phyloP scores from a whole-genome alignment of 2,329 filamentous ascomycete genomes.

The Alternaria brassicae region DNA sequence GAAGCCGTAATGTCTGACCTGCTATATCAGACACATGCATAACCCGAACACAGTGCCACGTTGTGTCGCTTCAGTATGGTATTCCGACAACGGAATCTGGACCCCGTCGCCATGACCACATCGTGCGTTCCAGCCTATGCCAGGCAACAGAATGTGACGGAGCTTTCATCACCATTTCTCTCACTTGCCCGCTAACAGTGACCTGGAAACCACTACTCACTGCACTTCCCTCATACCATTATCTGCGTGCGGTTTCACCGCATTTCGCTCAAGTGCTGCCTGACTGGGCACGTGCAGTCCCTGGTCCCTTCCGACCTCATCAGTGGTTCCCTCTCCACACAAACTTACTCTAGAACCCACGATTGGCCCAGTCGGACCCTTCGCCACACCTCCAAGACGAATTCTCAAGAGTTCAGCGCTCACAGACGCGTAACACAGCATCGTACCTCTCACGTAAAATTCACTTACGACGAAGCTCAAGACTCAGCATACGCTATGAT shows the following conservation, averaged over 20 bases:
- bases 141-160: neutral
- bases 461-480: neutral
- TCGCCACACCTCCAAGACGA: neutral
- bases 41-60: neutral
- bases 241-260: neutral
- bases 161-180: neutral
- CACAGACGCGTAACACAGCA: neutral
- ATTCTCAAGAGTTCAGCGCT: neutral
- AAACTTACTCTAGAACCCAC: neutral
- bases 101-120: neutral
- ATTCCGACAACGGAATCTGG: neutral
- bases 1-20: neutral
- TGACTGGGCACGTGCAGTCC: neutral
- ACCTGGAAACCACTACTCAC: neutral
- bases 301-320: neutral
- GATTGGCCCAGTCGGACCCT: neutral
- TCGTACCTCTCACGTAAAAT: neutral
- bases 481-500: neutral
- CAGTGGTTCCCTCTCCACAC: neutral
- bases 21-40: neutral
- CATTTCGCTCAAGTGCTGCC: neutral
- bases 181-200: neutral
- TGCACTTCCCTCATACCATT: neutral
- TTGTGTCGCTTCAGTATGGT: conserved; percentile 2
- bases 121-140: neutral